Evolutionary conservation across 495 filamentous ascomycete species (phyloP), one percentile per base, ranked within the genome.

Genomic region (Cercophora sp.): DNA sequence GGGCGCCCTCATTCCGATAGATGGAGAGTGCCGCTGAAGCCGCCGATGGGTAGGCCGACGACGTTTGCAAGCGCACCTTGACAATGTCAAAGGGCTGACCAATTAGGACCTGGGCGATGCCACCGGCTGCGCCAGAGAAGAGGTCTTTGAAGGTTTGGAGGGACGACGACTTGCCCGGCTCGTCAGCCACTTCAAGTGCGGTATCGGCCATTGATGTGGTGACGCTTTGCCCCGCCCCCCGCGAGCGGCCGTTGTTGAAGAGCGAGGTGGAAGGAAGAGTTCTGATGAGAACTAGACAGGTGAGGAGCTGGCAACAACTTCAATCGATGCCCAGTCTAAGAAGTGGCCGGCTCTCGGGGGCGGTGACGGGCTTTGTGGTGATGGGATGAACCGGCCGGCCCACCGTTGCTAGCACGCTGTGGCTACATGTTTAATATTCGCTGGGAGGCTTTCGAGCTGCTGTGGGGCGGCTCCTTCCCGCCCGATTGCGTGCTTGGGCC

Each of bases 1-100:
- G 64, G 1, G 91, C 77, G 2, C 93, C 94, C 70, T 98, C 93
- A 66, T 87, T 85, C 61, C 81, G 84, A 65, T 87, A 87, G 71
- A 97, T 96, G 59, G 87, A 81, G 39, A 76, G 76, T 1, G 91
- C 93, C 54, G 86, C 86, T 58, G 90, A 79, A 26, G 91, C 67
- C 37, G 93, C 93, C 62, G 79, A 85, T 52, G 78, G 76, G 76
- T 96, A 94, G 57, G 87, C 76, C 16, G 78, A 82, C 39, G 84
- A 88, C 10, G 93, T 98, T 71, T 98, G 93, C 20, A 98, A 79
- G 34, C 93, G 87, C 54, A 98, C 94, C 78, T 98, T 98, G 67
- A 98, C 87, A 43, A 98, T 98, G 76, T 98, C 93, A 70, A 97
- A 96, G 45, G 92, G 92, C 76, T 97, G 92, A 96, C 93, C 93